Base-by-base conservation (phyloP, 768 basidiomycete genomes). In the Macrocybe gigantea region DNA sequence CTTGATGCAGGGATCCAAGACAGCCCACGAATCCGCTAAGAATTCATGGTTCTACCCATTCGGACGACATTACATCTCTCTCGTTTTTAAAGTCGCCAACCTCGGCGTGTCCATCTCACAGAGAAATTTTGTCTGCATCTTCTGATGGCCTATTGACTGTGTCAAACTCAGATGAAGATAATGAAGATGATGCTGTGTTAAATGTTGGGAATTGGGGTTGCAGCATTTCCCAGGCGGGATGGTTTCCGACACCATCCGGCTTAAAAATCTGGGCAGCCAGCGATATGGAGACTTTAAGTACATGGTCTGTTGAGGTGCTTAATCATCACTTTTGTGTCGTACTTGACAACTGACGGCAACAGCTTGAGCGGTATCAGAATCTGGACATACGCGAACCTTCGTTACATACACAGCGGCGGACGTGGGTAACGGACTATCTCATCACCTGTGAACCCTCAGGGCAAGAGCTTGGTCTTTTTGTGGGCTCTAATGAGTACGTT, bases 231-330 rank as follows among this genome's bases (percentile, higher is more conserved):
- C 86, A 88, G 58, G 81, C 79, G 6, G 91, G 83, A 1, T 88
- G 83, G 85, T 74, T 78, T 44, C 59, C 68, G 13, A 52, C 60
- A 13, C 42, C 63, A 31, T 53, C 57, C 5, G 59, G 53, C 11
- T 66, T 67, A 31, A 67, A 62, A 41, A 70, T 93, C 6, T 96
- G 93, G 92, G 86, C 85, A 15, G 77, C 81, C 8, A 93, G 90
- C 53, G 94, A 96, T 66, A 96, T 96, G 93, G 93, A 97, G 64
- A 92, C 88, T 0, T 87, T 94, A 54, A 86, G 87, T 48, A 74
- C 79, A 10, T 97, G 93, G 94, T 78, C 83, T 29, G 64, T 64
- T 41, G 86, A 91, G 66, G 88, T 85, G 50, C 31, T 62, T 50
- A 6, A 34, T 39, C 33, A 13, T 36, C n/a, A 5, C 29, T 15